These are phyloP conservation scores for Pseudoscleropodium purum DNA, from an alignment of 225 moss, liverwort and hornwort species.

Conservation along the genomic window DNA sequence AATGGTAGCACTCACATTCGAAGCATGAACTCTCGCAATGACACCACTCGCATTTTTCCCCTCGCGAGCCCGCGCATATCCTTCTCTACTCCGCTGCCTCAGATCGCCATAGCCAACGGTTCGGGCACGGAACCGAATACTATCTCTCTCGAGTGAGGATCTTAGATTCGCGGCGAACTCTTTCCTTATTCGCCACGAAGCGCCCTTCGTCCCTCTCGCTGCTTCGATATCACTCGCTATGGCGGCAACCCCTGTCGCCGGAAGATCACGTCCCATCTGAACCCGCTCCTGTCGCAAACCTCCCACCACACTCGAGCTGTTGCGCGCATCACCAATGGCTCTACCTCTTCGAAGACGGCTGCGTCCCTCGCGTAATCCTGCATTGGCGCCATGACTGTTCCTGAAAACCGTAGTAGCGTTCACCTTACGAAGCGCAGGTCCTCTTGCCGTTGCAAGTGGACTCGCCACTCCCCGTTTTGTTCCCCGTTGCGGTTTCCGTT, in stretches of 20 bases:
- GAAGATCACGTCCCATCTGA: background rate
- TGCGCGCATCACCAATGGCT: background rate
- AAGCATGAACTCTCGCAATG: background rate
- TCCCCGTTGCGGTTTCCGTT: background rate
- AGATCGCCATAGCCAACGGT: slow-evolving; percentile 1
- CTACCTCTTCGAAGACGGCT: background rate
- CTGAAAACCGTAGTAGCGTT: background rate
- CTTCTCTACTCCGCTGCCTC: background rate
- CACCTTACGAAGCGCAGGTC: background rate
- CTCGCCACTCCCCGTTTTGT: background rate
- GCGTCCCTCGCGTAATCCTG: background rate
- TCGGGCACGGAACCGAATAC: background rate
- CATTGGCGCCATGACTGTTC: background rate
- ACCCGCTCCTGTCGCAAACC: background rate
- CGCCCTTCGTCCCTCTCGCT: background rate
- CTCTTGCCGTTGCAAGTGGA: background rate
- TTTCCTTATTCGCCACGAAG: background rate
- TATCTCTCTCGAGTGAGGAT: slow-evolving; percentile 14
- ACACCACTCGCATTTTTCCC: background rate
- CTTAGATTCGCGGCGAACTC: background rate
- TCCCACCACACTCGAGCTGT: background rate
- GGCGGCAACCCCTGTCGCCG: background rate
- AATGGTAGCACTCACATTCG: background rate
- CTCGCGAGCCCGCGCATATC: background rate
- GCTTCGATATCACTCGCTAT: background rate